Evolutionary conservation across 345 rosid genomes (phyloP).

Genomic region (Microthlaspi erraticum): DNA sequence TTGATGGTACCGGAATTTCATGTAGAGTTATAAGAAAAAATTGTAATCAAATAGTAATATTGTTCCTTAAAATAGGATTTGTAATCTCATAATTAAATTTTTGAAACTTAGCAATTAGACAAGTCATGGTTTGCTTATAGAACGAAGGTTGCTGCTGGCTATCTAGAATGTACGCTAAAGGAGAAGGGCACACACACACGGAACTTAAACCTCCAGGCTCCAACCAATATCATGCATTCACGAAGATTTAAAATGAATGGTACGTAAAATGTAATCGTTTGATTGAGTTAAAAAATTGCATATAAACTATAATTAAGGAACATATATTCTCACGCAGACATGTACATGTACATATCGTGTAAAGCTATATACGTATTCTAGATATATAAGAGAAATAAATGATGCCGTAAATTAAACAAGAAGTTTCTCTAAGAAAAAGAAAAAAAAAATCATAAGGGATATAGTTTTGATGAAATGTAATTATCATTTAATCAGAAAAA

Average conservation of each 20-base stretch:
- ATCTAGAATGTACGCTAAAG: not conserved
- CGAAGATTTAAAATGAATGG: not conserved
- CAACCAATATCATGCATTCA: not conserved
- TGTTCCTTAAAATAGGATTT: too few species aligned
- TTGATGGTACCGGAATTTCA: too few species aligned
- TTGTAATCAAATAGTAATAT: too few species aligned
- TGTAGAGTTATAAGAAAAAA: too few species aligned
- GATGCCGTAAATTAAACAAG: not conserved
- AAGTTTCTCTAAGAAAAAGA: too few species aligned
- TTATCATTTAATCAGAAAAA: not conserved
- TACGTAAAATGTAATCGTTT: not conserved
- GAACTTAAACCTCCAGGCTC: not conserved
- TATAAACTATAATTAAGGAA: not conserved
- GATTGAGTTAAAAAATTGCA: not conserved
- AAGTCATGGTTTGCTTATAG: not conserved
- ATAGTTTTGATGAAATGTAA: too few species aligned
- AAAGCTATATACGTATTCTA: not conserved
- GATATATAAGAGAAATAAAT: not conserved
- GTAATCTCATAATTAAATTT: not conserved
- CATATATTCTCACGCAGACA: slow-evolving; percentile 19
- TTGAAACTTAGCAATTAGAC: not conserved
- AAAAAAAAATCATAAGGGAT: too few species aligned
- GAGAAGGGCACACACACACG: not conserved
- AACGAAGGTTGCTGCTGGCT: not conserved
- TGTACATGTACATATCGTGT: not conserved